A percentile compares a stretch with the other conserved stretches of the same genome.
phyloP scores from a whole-genome alignment of 164 flowering plant genomes.

The Macadamia tetraphylla region DNA sequence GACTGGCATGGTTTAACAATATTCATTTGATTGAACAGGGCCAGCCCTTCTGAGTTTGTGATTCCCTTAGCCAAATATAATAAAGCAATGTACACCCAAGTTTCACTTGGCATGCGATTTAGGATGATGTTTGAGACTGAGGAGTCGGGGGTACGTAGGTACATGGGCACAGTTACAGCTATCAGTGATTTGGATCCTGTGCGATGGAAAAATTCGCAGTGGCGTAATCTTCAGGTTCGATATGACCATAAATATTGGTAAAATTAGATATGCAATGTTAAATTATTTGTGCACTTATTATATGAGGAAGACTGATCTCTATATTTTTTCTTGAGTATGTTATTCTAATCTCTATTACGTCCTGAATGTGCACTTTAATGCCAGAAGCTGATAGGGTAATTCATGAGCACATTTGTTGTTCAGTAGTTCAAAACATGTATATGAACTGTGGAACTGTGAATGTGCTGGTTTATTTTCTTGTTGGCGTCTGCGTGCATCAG shows the following conservation, averaged over 20 bases:
- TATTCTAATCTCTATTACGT: no score
- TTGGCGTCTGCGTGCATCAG: background rate
- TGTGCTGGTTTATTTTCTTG: background rate
- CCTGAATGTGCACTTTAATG: no score
- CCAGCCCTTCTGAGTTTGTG: conserved; percentile 92
- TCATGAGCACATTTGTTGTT: no score
- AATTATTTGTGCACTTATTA: no score
- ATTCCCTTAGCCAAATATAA: conserved; percentile 84
- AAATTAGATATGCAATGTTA: no score
- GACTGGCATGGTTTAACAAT: background rate
- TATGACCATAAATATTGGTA: background rate
- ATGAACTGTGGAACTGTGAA: background rate
- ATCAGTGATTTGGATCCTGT: conserved; percentile 80
- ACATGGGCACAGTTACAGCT: conserved; percentile 94
- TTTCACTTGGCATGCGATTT: conserved; percentile 89
- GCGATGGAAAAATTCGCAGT: conserved; percentile 87
- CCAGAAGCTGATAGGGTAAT: no score
- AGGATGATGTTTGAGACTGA: conserved; percentile 98
- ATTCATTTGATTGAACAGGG: conserved; percentile 40
- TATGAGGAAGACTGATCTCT: no score
- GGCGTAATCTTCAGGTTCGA: conserved; percentile 92
- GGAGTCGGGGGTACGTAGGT: conserved; percentile 86
- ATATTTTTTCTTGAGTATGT: no score
- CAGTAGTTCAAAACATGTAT: no score
- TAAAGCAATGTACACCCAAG: conserved; percentile 90